Evolutionary conservation across 2,329 filamentous ascomycete genomes (phyloP).

Genomic region (Arthroderma sp.): DNA sequence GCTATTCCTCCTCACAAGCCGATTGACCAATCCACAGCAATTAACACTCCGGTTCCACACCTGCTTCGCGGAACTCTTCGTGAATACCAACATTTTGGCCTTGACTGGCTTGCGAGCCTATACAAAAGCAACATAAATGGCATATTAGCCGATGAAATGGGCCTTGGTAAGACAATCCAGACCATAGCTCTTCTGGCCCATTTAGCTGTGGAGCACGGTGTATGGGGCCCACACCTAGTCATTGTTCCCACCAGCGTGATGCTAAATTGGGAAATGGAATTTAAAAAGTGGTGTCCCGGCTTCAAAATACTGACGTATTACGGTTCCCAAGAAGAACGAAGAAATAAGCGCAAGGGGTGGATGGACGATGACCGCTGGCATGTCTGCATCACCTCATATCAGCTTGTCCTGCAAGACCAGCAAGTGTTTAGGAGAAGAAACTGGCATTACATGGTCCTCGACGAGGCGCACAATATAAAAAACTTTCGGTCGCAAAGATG

Average conservation of each 20-base stretch:
- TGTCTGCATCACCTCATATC: slow-evolving; percentile 94
- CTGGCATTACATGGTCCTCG: slow-evolving; percentile 97
- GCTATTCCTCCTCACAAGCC: neutral
- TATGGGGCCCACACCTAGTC: slow-evolving; percentile 93
- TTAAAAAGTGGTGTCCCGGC: slow-evolving; percentile 94
- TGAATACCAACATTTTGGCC: slow-evolving; percentile 92
- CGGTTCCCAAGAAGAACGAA: slow-evolving; percentile 82
- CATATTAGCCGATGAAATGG: slow-evolving; percentile 97
- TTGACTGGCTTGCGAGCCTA: slow-evolving; percentile 90
- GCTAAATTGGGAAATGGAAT: slow-evolving; percentile 99
- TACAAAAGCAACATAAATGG: slow-evolving; percentile 91
- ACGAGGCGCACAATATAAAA: slow-evolving; percentile 99
- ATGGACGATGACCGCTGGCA: slow-evolving; percentile 90
- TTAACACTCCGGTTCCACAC: slow-evolving; percentile 62
- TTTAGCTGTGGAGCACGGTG: slow-evolving; percentile 73
- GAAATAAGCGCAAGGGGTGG: slow-evolving; percentile 84
- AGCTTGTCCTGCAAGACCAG: slow-evolving; percentile 86
- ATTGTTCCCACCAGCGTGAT: slow-evolving; percentile 97
- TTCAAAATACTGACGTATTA: slow-evolving; percentile 99
- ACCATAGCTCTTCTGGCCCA: slow-evolving; percentile 91
- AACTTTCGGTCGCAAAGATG: slow-evolving; percentile 97
- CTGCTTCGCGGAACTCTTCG: slow-evolving; percentile 77
- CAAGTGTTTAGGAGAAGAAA: slow-evolving; percentile 81
- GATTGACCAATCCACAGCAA: neutral
- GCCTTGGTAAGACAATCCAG: slow-evolving; percentile 94